Percentiles rank a stretch among this genome's conserved stretches.
These are phyloP conservation scores for Penicillium tannophilum DNA, from an alignment of 495 filamentous ascomycete species.

Conservation along the genomic window DNA sequence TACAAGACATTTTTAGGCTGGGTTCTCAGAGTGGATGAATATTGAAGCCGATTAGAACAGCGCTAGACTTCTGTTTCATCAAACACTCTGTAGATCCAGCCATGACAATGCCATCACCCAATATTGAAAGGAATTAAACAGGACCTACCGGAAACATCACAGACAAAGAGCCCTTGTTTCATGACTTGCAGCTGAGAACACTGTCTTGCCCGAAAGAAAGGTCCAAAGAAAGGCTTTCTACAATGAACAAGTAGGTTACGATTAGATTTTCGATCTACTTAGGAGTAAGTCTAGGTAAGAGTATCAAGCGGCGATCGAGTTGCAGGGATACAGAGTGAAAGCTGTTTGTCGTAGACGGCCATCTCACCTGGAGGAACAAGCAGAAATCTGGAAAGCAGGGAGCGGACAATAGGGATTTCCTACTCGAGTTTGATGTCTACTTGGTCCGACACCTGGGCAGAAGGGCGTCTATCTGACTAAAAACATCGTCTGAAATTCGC, in stretches of 20 bases:
- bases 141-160: not conserved
- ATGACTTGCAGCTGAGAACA: not conserved
- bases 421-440: too few species aligned
- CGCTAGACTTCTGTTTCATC: not conserved
- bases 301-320: not conserved
- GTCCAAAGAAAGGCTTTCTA: not conserved
- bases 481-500: not conserved
- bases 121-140: not conserved
- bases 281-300: too few species aligned
- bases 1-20: not conserved
- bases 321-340: not conserved
- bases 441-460: too few species aligned
- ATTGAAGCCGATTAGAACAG: not conserved
- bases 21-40: not conserved
- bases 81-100: not conserved
- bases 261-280: too few species aligned
- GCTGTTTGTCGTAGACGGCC: too few species aligned
- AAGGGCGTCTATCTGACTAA: not conserved
- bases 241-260: not conserved
- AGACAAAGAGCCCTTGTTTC: not conserved
- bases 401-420: too few species aligned
- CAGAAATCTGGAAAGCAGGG: too few species aligned
- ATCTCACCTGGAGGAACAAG: too few species aligned
- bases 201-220: not conserved
- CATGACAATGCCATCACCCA: not conserved